phyloP scores from a whole-genome alignment of 805 yeast genomes.

The Grigorovia yakushimaensis region DNA sequence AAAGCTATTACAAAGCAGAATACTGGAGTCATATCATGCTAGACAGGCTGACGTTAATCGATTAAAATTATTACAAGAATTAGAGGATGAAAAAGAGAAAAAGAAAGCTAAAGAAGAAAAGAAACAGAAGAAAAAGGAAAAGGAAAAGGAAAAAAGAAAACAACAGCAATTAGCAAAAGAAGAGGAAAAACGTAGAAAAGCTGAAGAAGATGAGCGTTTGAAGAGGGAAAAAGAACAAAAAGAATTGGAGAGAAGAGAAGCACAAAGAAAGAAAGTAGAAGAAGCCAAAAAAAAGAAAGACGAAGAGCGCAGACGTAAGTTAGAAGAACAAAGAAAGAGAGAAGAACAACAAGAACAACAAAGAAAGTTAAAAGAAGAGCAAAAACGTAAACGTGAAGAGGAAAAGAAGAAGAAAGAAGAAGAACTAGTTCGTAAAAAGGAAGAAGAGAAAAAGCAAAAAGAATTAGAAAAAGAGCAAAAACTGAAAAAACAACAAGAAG shows the following conservation, averaged over 20 bases:
- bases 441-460: conserved; percentile 20
- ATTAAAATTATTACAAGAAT: conserved; percentile 50
- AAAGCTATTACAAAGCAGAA: conserved; percentile 61
- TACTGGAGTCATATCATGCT: conserved; percentile 68
- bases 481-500: neutral
- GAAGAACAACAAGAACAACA: conserved; percentile 33
- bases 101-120: conserved; percentile 58
- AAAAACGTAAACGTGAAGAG: conserved; percentile 31
- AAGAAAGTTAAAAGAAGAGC: conserved; percentile 32
- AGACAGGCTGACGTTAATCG: conserved; percentile 70
- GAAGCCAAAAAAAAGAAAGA: conserved; percentile 31
- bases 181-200: conserved; percentile 47
- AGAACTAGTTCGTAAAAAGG: conserved; percentile 22
- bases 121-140: conserved; percentile 55
- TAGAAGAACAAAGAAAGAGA: conserved; percentile 34
- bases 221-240: conserved; percentile 32
- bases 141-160: conserved; percentile 60
- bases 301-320: conserved; percentile 32
- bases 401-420: conserved; percentile 29
- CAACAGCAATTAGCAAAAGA: conserved; percentile 53
- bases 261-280: conserved; percentile 31
- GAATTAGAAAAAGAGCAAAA: conserved; percentile 13
- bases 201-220: conserved; percentile 46
- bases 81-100: conserved; percentile 59
- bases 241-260: conserved; percentile 35